Evolutionary conservation across 257 asterid genomes (phyloP).

Genomic region (Solanum appendiculatum): DNA sequence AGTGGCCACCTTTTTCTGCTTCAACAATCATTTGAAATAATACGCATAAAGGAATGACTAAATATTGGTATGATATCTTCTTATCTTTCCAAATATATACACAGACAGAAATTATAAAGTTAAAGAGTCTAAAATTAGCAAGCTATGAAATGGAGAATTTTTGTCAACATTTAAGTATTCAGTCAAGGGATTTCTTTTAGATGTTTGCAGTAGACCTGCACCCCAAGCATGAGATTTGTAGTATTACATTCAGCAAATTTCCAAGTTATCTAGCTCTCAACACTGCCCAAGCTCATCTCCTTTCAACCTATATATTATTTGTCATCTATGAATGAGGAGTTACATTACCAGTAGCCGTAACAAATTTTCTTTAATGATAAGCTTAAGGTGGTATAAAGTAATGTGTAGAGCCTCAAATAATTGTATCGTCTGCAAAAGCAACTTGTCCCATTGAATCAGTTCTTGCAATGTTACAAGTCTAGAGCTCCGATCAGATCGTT

Average conservation of each 20-base stretch:
- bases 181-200: background rate
- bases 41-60: too few species aligned
- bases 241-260: background rate
- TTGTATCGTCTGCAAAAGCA: background rate
- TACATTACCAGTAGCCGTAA: background rate
- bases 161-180: background rate
- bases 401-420: background rate
- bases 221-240: background rate
- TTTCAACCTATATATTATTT: background rate
- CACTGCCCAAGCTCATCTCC: background rate
- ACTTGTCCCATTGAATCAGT: background rate
- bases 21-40: too few species aligned
- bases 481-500: background rate
- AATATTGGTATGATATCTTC: background rate
- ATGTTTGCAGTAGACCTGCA: background rate
- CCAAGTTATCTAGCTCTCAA: background rate
- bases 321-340: background rate
- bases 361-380: background rate
- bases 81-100: background rate
- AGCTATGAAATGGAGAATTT: background rate
- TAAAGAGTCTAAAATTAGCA: background rate
- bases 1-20: too few species aligned
- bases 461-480: background rate
- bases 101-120: too few species aligned
- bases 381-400: background rate